These are phyloP conservation scores for Populus tremula DNA, from an alignment of 345 rosid genomes.

Conservation along the genomic window DNA sequence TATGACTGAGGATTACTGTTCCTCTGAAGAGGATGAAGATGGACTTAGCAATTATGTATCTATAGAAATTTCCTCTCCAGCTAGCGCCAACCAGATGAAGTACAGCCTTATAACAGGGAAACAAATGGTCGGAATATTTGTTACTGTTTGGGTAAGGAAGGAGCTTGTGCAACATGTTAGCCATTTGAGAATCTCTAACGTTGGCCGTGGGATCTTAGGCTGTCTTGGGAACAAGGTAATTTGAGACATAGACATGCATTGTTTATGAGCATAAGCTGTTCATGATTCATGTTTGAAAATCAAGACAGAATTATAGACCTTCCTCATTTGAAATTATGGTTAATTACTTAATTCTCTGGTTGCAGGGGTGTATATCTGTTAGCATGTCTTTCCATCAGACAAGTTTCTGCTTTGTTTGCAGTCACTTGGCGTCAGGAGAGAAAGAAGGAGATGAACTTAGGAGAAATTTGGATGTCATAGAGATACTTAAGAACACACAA, in stretches of 20 bases:
- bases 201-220: conserved; percentile 87
- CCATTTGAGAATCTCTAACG: conserved; percentile 68
- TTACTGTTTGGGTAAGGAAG: conserved; percentile 79
- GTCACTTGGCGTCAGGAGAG: conserved; percentile 96
- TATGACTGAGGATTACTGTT: conserved; percentile 43
- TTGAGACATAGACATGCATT: neutral
- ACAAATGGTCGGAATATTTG: conserved; percentile 97
- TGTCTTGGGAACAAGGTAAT: conserved; percentile 91
- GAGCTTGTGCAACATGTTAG: conserved; percentile 75
- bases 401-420: conserved; percentile 80
- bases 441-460: conserved; percentile 91
- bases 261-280: neutral
- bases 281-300: neutral
- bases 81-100: conserved; percentile 41
- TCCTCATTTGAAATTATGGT: neutral
- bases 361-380: conserved; percentile 92
- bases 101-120: conserved; percentile 77
- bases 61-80: conserved; percentile 28
- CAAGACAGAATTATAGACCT: neutral
- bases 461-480: conserved; percentile 75
- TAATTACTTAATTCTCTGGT: conserved; percentile 7
- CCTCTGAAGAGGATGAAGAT: conserved; percentile 72
- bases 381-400: conserved; percentile 82
- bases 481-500: conserved; percentile 80
- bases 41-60: conserved; percentile 33